Conservation (phyloP, 305 asterid species). For the Fraxinus paxiana region DNA sequence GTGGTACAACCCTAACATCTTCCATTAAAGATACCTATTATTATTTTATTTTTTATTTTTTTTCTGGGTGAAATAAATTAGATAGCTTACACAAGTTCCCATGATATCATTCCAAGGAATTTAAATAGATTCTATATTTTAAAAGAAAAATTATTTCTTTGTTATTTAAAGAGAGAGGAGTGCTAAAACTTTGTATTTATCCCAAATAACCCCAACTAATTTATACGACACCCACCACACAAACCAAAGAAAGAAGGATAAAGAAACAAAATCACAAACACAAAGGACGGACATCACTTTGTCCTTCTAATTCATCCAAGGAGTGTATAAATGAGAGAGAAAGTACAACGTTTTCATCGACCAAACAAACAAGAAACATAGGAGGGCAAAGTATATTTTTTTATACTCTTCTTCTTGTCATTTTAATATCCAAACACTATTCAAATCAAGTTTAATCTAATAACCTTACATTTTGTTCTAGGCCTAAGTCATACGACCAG, state of each 20-base stretch:
- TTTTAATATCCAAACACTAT: conserved; percentile 9
- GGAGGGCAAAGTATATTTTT: conserved; percentile 20
- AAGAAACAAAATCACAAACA: neutral
- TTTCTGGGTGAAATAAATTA: neutral
- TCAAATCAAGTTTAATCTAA: conserved; percentile 6
- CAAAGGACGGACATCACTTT: conserved; percentile 20
- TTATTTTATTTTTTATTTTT: neutral
- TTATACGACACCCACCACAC: neutral
- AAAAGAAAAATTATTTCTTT: neutral
- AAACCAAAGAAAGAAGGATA: neutral
- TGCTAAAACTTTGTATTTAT: neutral
- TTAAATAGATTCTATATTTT: neutral
- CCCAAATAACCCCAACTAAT: neutral
- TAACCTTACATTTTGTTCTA: neutral
- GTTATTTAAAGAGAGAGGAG: neutral
- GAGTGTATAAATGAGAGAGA: conserved; percentile 28
- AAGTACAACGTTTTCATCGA: conserved; percentile 46
- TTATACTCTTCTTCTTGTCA: conserved; percentile 27
- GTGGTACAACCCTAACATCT: neutral
- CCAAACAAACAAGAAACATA: conserved; percentile 46
- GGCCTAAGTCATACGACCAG: conserved; percentile 3
- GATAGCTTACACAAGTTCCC: neutral
- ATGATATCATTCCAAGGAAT: neutral
- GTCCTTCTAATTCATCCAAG: conserved; percentile 27
- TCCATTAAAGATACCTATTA: neutral